A percentile compares a stretch with the other conserved stretches of the same genome.
Evolutionary conservation across 169 alveolate genomes (phyloP).

Genomic region (Eimeria brunetti): DNA sequence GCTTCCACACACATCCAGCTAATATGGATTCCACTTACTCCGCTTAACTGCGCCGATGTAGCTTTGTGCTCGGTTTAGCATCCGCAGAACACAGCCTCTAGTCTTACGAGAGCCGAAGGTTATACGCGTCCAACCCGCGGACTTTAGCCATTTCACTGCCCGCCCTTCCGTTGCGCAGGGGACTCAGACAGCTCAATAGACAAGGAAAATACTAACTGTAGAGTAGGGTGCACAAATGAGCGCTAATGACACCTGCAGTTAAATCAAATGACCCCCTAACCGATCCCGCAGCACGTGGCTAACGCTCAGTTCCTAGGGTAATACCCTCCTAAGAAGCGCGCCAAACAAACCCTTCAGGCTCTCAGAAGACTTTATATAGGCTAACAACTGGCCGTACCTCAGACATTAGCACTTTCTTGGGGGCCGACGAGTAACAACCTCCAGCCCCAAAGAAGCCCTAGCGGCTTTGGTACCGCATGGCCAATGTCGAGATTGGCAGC

Average conservation of each 20-base stretch:
- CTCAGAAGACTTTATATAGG: background rate
- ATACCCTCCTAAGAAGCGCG: background rate
- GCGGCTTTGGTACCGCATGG: background rate
- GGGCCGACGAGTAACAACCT: background rate
- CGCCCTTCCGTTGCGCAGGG: background rate
- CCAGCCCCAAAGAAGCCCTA: constrained; percentile 54
- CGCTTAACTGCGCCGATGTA: background rate
- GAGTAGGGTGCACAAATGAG: background rate
- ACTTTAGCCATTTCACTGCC: background rate
- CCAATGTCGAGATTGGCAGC: background rate
- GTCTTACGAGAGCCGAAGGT: background rate
- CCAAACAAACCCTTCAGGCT: background rate
- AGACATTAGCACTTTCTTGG: background rate
- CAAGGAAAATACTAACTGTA: background rate
- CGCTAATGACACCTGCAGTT: background rate
- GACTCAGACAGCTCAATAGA: background rate
- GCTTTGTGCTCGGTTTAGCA: background rate
- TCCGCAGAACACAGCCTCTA: background rate
- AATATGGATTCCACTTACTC: background rate
- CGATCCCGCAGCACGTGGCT: background rate
- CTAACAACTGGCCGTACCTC: background rate
- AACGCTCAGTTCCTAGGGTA: background rate
- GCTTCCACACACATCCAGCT: constrained; percentile 23
- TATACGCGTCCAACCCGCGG: background rate
- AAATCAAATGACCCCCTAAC: background rate